Percentiles rank a stretch among this genome's conserved stretches.
phyloP scores from a whole-genome alignment of 257 asterid species.

The Eustoma russellianum region DNA sequence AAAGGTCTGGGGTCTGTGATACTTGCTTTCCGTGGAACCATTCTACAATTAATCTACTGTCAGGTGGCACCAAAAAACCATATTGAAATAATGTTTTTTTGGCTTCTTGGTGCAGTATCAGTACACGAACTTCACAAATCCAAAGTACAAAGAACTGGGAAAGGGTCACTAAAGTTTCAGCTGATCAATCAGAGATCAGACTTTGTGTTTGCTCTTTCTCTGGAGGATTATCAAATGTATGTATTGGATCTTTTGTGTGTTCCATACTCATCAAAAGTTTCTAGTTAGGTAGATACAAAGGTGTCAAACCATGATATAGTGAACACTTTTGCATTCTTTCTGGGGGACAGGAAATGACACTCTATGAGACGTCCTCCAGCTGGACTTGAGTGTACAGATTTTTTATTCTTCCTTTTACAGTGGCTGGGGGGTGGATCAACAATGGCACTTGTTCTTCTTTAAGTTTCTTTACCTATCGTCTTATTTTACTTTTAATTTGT shows the following conservation, averaged over 20 bases:
- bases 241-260: not conserved
- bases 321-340: too few relatives aligned
- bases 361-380: not conserved
- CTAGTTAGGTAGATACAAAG: not conserved
- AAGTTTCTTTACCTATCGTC: too few relatives aligned
- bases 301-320: not conserved
- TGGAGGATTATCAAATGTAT: constrained; percentile 73
- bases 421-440: too few relatives aligned
- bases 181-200: constrained; percentile 94
- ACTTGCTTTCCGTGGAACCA: constrained; percentile 7
- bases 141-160: constrained; percentile 53
- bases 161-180: constrained; percentile 73
- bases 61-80: too few relatives aligned
- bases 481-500: not conserved
- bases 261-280: not conserved
- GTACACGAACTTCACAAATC: constrained; percentile 62
- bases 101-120: constrained; percentile 55
- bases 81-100: not conserved
- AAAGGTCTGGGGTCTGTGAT: constrained; percentile 69
- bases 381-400: too few relatives aligned
- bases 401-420: too few relatives aligned
- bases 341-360: not conserved
- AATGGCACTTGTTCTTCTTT: too few relatives aligned
- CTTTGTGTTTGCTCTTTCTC: constrained; percentile 77
- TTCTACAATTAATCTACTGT: not conserved